phyloP scores from a whole-genome alignment of 768 basidiomycete species.

The Tricholoma flavovirens region DNA sequence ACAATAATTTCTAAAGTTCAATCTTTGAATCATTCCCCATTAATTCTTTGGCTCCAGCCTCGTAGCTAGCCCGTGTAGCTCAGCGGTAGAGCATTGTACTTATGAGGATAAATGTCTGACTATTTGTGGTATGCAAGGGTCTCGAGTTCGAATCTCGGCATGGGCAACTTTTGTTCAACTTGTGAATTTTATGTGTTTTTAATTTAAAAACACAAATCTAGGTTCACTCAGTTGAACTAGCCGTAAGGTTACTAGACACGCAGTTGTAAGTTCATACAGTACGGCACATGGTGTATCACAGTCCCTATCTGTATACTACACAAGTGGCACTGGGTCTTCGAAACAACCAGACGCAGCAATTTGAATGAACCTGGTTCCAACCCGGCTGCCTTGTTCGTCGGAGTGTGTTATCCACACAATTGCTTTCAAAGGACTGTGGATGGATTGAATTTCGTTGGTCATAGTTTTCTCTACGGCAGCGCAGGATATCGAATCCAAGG shows the following conservation, averaged over 20 bases:
- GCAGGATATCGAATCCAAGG: conserved; percentile 68
- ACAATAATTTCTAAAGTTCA: neutral
- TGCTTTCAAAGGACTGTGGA: conserved; percentile 54
- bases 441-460: conserved; percentile 41
- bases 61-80: conserved; percentile 42
- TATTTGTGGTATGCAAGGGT: conserved; percentile 44
- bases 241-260: too few species aligned
- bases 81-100: conserved; percentile 58
- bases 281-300: neutral
- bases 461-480: conserved; percentile 62
- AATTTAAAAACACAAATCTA: too few species aligned
- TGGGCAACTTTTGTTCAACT: conserved; percentile 31
- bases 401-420: conserved; percentile 89
- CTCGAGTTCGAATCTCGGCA: conserved; percentile 52
- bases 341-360: conserved; percentile 37
- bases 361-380: conserved; percentile 64
- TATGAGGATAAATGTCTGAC: conserved; percentile 41
- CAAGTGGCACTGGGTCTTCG: conserved; percentile 28
- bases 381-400: conserved; percentile 67
- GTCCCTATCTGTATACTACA: conserved; percentile 4
- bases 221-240: too few species aligned
- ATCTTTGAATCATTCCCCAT: neutral
- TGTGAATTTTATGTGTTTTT: too few species aligned
- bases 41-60: neutral
- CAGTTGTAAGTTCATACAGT: too few species aligned